Base-by-base conservation (phyloP, 176 grass and related monocot species). In the Musa itinerans region DNA sequence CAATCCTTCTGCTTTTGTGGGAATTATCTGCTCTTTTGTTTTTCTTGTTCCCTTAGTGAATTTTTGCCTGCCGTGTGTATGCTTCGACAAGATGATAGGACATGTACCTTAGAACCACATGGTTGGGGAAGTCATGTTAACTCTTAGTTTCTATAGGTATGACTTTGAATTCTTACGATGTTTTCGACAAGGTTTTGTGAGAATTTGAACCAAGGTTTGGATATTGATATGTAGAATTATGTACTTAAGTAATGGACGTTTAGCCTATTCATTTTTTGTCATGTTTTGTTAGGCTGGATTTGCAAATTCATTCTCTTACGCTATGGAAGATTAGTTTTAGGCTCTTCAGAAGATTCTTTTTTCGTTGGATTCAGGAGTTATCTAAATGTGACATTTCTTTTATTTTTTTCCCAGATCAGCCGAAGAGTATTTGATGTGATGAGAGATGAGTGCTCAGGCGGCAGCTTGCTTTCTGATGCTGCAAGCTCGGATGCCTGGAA, bases 361-460 rank as follows among this genome's bases (percentile, higher is more conserved):
- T 50, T 2, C 51, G 17, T 50, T 49, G 68, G 49, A 7, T 50
- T 25, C 20, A 1, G 9, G 11, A 8, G 4, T 9, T 11, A 17
- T 17, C 72, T 74, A 24, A 25, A 56, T 57, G 5, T 15, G n/a
- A 16, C 52, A 8, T 74, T 52, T 56, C 16, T 78, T 10, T 25
- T 2, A 6, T 53, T 54, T 13, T 71, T 34, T 50, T 76, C 57
- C 50, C 90, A 98, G 95, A 98, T 98, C 74, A 98, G 95, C 90
- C 80, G 87, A 83, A 98, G 84, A 83, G 90, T 98, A 17, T 98
- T 93, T 78, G 86, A 84, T 72, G 84, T 91, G 63, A 89, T 89
- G 80, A 86, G 85, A 69, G 83, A 20, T 68, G 82, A 90, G 72
- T 75, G 74, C 84, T 83, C 83, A 71, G 70, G 74, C n/a, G 51